Base-by-base conservation (phyloP, 495 filamentous ascomycete genomes). In the Hypomontagnella submonticulosa region DNA sequence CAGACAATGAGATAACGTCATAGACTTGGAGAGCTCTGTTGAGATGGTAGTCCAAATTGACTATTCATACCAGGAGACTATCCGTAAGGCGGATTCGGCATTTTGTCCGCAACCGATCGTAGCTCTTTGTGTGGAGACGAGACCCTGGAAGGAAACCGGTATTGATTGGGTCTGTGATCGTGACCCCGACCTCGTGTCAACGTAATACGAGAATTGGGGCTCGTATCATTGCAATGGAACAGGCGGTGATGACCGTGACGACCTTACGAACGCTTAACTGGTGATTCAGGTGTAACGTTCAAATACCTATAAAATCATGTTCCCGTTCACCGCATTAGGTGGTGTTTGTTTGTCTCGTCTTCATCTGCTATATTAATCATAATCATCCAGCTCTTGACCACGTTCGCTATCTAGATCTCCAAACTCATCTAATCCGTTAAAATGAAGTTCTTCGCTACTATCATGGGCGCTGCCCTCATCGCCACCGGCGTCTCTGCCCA, bases 171-270 rank as follows among this genome's bases (percentile, higher is more conserved):
- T 48, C 44, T 50, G 12, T 34, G 27, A 50, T 50, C 30, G 32
- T 15, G 20, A 53, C 44, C 38, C 40, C n/a, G 10, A 70, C 75
- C 76, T 79, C 76, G 46, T 61, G 69, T 55, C 42, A 44, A 42
- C 23, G 58, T 66, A 61, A 71, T 71, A 64, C 71, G 66, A 67
- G 62, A 23, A 61, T 66, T 63, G 44, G 36, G 27, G 33, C 58
- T 72, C 70, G 70, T 72, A 72, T 72, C 23, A n/a, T 65, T 46
- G 53, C 43, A 15, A 58, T 51, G 42, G 30, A 43, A 16, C 46
- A 34, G 52, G 33, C n/a, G 36, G 54, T 19, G 48, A 60, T 63
- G 40, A 42, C 49, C 13, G 38, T 50, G 23, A 63, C 55, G 47
- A 30, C n/a, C 12, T 42, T 53, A 53, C 20, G 33, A 61, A 43